Base-by-base conservation (phyloP, 257 asterid species). In the Primulina tabacum region DNA sequence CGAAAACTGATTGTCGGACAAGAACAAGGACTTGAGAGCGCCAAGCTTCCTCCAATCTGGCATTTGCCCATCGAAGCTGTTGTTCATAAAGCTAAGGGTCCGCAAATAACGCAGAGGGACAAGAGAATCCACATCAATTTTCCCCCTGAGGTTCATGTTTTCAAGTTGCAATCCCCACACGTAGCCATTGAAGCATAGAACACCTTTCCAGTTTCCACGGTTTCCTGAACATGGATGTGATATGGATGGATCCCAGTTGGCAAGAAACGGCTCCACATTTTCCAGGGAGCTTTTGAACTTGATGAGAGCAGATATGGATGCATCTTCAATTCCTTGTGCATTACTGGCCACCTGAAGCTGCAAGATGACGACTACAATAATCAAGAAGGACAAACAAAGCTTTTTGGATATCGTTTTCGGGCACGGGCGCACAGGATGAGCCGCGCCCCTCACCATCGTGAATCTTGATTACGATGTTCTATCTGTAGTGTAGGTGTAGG, bases 11-110 rank as follows among this genome's bases (percentile, higher is more conserved):
- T 90, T 93, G 69, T 87, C 66, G n/a, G 97, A 87, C 67, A 93
- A 29, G 67, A 79, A 90, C 76, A 93, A 62, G 1, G 96, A 80
- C 71, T 87, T 89, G 70, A 93, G 81, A 0, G 96, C 87, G 4
- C 88, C 84, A 30, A 93, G 82, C 77, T 86, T 93, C 55, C 86
- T 78, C 96, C 97, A 90, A 68, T 89, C 95, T 0, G 97, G 99
- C 96, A 90, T 90, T 20, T 69, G 35, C 21, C 99, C 99, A 32
- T 86, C 85, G 21, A 93, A 87, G 60, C 11, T 69, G 47, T 93
- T 93, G 79, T 85, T 79, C 88, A 76, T 90, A 68, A 93, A 77
- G 78, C 97, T 90, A 4, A 93, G 79, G 6, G 91, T 85, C 62
- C 97, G 74, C 37, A 93, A 38, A 53, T 35, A 77, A 0, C 56